A percentile compares a stretch with the other conserved stretches of the same genome.
phyloP scores from a whole-genome alignment of 306 rosid species.

The Phaseolus lunatus region DNA sequence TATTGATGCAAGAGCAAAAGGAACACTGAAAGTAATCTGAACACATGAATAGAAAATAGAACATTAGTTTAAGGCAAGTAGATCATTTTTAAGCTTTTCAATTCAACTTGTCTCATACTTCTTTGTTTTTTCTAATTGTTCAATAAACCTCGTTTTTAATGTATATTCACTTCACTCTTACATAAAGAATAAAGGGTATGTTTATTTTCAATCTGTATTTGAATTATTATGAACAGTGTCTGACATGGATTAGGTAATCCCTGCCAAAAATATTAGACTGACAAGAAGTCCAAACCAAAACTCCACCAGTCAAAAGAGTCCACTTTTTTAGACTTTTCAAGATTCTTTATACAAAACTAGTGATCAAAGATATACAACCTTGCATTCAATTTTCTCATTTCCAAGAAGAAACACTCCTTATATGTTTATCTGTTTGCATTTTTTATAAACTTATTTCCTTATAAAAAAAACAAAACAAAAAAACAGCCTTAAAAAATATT shows the following conservation, averaged over 20 bases:
- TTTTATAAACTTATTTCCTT: not conserved
- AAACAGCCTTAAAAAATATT: not conserved
- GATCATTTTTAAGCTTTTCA: not conserved
- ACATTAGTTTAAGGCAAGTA: not conserved
- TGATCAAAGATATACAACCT: not conserved
- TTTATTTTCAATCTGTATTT: not conserved
- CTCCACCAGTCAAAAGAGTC: conserved; percentile 11
- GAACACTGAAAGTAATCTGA: conserved; percentile 75
- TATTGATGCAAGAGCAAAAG: conserved; percentile 80
- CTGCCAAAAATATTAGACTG: not conserved
- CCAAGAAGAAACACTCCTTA: not conserved
- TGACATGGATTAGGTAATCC: conserved; percentile 1
- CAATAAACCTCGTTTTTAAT: not conserved
- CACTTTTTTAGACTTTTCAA: not conserved
- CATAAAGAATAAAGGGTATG: not conserved
- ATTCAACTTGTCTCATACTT: not conserved
- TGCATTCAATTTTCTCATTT: not conserved
- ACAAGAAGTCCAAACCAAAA: not conserved
- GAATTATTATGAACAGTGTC: not conserved
- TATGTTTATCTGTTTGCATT: not conserved
- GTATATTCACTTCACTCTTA: not conserved
- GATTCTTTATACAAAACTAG: not conserved
- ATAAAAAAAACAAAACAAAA: not conserved
- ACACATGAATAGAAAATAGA: not conserved
- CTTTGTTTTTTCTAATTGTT: not conserved